Evolutionary conservation across 2,329 filamentous ascomycete species (phyloP), one percentile per base, ranked within the genome.

Genomic region (Scedosporium boydii): DNA sequence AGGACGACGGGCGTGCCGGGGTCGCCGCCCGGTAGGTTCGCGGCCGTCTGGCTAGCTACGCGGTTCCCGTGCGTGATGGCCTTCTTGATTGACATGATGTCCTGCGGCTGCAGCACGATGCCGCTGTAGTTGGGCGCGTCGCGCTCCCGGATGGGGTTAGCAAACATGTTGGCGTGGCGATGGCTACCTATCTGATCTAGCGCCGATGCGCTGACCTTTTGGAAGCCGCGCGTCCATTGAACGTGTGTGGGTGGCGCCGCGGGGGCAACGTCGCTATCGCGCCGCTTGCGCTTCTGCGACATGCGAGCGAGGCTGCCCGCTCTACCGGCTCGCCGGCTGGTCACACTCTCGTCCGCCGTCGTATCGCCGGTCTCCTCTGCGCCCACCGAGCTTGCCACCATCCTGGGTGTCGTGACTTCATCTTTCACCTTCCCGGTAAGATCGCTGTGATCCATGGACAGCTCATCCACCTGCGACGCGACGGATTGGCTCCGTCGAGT

Each of bases 151-250:
- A 93, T 82, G 1, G 88, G 87, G 62, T 87, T 87, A 29, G 88
- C 87, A 70, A 93, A 93, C 74, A 91, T 90, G 67, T 90, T 91
- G 56, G 89, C 90, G 67, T 89, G 85, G 41, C 89, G 87, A 71
- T 93, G 89, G 61, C 86, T 88, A 26, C 86, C 84, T 64, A 93
- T 89, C 68, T 91, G 87, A 70, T 92, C 89, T 66, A 93, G 80
- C 12, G 90, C 86, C 4, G 87, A 87, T 3, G 83, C 83, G 38
- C 87, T 88, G 14, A 91, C 89, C 67, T 88, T 86, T 42, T 87
- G 84, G 69, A 93, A 88, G 58, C 88, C 87, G 58, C 89, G 86
- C 14, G 89, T 91, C 79, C 89, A 90, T 48, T 90, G 78, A 4
- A 93, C 88, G 63, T 90, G 83, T 7, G 84, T 84, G 23, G 85